Evolutionary conservation across 2,329 filamentous ascomycete genomes (phyloP).

Genomic region (Fusarium brevicatenulatum): DNA sequence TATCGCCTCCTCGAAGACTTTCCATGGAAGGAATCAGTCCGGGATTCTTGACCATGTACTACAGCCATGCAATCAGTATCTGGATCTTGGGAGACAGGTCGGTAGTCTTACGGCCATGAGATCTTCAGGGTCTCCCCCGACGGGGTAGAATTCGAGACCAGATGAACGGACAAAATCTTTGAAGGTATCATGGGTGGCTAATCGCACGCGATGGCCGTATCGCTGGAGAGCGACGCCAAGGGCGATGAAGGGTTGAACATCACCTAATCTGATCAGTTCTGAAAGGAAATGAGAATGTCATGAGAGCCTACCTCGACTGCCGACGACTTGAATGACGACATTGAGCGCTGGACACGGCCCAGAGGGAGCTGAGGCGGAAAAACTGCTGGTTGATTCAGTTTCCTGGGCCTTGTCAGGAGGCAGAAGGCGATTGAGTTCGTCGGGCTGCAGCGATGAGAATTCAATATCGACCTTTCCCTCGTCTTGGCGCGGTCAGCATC

Average conservation of each 20-base stretch:
- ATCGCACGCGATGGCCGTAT: constrained; percentile 22
- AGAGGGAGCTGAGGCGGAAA: rapidly evolving
- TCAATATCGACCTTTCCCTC: not conserved
- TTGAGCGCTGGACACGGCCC: not conserved
- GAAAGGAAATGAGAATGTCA: rapidly evolving
- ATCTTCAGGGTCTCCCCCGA: constrained; percentile 28
- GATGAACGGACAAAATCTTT: constrained; percentile 2
- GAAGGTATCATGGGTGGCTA: constrained; percentile 23
- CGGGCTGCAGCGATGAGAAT: not conserved
- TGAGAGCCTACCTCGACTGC: constrained; percentile 6
- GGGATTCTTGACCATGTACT: constrained; percentile 10
- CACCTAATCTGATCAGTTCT: not conserved
- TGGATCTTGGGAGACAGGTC: rapidly evolving
- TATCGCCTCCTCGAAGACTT: not conserved
- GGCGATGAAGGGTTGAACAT: constrained; percentile 29
- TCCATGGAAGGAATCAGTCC: not conserved
- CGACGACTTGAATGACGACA: constrained; percentile 29
- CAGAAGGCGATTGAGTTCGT: not conserved
- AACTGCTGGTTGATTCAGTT: not conserved
- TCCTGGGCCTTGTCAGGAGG: not conserved
- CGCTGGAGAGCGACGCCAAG: constrained; percentile 9
- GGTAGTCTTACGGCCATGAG: constrained; percentile 6
- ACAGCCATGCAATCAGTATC: rapidly evolving
- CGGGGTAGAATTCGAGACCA: constrained; percentile 9
- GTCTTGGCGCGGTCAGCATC: not conserved